Base-by-base conservation (phyloP, 441 rosid genomes). In the Euphorbia schlechtendalii region DNA sequence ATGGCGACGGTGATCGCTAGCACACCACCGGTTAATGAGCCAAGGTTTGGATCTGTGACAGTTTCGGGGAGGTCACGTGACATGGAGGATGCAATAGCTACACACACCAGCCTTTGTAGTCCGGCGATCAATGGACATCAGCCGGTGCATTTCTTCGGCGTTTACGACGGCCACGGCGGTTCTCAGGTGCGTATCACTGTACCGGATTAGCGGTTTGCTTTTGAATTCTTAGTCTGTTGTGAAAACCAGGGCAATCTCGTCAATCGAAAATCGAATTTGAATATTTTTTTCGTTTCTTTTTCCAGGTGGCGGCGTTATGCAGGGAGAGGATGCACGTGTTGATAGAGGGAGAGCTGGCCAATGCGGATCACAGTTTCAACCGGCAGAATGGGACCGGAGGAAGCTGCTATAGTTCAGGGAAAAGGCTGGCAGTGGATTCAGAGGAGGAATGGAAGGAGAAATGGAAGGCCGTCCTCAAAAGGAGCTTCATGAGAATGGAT, bases 281-380 rank as follows among this genome's bases (percentile, higher is more conserved):
- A 12, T 12, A 14, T n/a, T 24, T 41, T 27, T 22, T 12, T 5
- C n/a, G 21, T 45, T 24, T 15, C 22, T 27, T 57, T 15, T 49
- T 59, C 70, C 82, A 90, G 97, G 96, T 90, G 72, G 84, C 97
- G 45, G 81, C 76, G 63, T 25, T 85, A 59, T 85, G 94, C 70
- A 80, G 79, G 75, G 83, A 77, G 63, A 80, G 60, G 75, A 78
- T 91, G 89, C 95, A 82, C 86, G 82, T 74, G 68, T 64, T 85
- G 5, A 57, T 89, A 2, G 81, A 74, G 70, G 89, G 83, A 15
- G 94, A 87, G 65, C 17, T 91, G 67, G 76, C 68, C 82, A 62
- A 74, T 67, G 34, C 67, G 84, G 21, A 30, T 7, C 22, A 18
- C 71, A 73, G 64, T 0, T 66, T n/a, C n/a, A 67, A n/a, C 18